Base-by-base conservation (phyloP, 2,329 filamentous ascomycete species). In the Chaetomium globosum region DNA sequence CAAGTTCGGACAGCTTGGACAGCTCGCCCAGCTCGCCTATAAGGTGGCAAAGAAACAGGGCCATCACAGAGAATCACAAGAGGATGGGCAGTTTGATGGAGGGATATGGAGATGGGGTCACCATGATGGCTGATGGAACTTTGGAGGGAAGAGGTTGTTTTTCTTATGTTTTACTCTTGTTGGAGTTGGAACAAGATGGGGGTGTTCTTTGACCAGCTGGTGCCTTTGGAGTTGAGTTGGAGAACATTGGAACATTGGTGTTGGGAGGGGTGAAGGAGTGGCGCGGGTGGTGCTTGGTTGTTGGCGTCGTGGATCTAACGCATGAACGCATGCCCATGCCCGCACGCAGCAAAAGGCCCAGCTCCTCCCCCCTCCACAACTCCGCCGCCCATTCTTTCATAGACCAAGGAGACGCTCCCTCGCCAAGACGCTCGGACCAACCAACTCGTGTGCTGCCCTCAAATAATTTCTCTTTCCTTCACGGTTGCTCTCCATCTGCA, bases 391-490 rank as follows among this genome's bases (percentile, higher is more conserved):
- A 54, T 57, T 43, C 39, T 66, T 53, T 58, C 46, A 48, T 53
- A 57, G 59, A 60, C 64, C 57, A 62, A 63, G 48, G 39, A 63
- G 30, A 59, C 39, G 64, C 68, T 69, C 63, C 66, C 65, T 66
- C 63, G 39, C 65, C 69, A 59, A 65, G 61, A 62, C 67, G 70
- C 68, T 71, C 68, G 70, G 70, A 63, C 70, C 69, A 71, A 64
- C 59, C 49, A 59, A 23, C 49, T 67, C 61, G 63, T 68, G 69
- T 69, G 61, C 49, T 66, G 66, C 64, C 65, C 39, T 65, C 67
- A 68, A 70, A 70, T 68, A 68, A 70, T 69, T 71, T 71, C 68
- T 69, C 46, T 48, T 53, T 53, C 51, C 67, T 67, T 66, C 65
- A 67, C 69, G 69, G 66, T 26, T 59, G 28, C 56, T 64, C 59